Base-by-base conservation (phyloP, 176 grass and related monocot species). In the Avena eriantha region DNA sequence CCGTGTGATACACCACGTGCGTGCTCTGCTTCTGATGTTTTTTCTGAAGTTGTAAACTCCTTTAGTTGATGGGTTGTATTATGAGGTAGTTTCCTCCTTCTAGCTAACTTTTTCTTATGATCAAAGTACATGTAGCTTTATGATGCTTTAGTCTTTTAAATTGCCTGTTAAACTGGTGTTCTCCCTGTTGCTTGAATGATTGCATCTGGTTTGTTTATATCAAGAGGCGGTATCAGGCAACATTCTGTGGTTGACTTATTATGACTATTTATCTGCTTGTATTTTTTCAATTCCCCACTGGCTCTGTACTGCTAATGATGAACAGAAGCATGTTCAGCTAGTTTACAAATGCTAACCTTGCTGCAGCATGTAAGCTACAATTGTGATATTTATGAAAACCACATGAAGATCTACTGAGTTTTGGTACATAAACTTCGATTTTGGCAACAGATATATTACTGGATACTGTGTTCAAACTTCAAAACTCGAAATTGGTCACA, bases 401-500 rank as follows among this genome's bases (percentile, higher is more conserved):
- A 10, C 24, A 55, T 59, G 49, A 55, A 57, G 46, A 76, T 55
- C 12, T 29, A 0, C 61, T 10, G 15, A 31, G 19, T 48, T 89
- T 77, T 41, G 18, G 14, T 13, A 34, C 51, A 16, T 18, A 23
- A 81, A 82, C 50, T 82, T 82, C 21, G 61, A 70, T 31, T 77
- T 67, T 29, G 15, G 10, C 51, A 63, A 76, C 74, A 60, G 41
- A 83, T 73, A 45, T 17, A 69, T 81, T 16, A 82, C 53, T 43
- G 77, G 47, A 64, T 39, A 54, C 15, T 39, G 26, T 86, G 16
- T 54, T 63, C 61, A 17, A 70, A 78, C 10, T 54, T 63, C 61
- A 17, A 70, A 78, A 70, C 39, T 89, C 66, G 33, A 54, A 55
- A 50, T 80, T 65, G 4, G 64, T 69, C 56, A 78, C 15, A 7